Conservation (phyloP, 2,329 filamentous ascomycete genomes). For the Hypocreales sp. region DNA sequence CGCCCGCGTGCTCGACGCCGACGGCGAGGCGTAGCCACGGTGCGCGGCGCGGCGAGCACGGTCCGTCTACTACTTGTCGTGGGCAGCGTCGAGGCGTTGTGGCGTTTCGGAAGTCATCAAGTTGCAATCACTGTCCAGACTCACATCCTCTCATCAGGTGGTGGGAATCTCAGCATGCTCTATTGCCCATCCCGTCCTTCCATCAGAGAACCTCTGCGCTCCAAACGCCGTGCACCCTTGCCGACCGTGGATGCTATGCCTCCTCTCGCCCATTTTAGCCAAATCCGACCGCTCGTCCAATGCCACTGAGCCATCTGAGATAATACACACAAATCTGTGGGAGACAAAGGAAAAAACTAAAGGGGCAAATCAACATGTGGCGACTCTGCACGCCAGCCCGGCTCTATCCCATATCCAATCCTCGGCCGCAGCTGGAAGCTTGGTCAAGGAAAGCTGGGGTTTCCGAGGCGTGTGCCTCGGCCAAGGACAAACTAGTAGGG, state of each 20-base stretch:
- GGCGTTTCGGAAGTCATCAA: too few species aligned
- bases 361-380: too few species aligned
- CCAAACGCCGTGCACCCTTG: conserved; percentile 8
- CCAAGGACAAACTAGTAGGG: too few species aligned
- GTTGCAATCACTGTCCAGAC: too few species aligned
- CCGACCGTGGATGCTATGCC: conserved; percentile 7
- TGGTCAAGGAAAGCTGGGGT: too few species aligned
- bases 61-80: too few species aligned
- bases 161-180: conserved; percentile 1
- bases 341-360: background rate
- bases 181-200: conserved; percentile 1
- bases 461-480: too few species aligned
- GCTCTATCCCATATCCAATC: too few species aligned
- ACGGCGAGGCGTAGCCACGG: conserved; percentile 18
- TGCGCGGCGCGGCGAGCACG: too few species aligned
- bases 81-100: background rate
- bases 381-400: too few species aligned
- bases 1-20: conserved; percentile 53
- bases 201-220: background rate
- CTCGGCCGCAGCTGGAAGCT: too few species aligned
- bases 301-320: conserved; percentile 4
- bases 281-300: conserved; percentile 5
- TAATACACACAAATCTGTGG: conserved; percentile 6
- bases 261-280: conserved; percentile 5
- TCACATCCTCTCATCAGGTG: too few species aligned